Evolutionary conservation across 345 rosid genomes (phyloP).

Genomic region (Salix exigua): DNA sequence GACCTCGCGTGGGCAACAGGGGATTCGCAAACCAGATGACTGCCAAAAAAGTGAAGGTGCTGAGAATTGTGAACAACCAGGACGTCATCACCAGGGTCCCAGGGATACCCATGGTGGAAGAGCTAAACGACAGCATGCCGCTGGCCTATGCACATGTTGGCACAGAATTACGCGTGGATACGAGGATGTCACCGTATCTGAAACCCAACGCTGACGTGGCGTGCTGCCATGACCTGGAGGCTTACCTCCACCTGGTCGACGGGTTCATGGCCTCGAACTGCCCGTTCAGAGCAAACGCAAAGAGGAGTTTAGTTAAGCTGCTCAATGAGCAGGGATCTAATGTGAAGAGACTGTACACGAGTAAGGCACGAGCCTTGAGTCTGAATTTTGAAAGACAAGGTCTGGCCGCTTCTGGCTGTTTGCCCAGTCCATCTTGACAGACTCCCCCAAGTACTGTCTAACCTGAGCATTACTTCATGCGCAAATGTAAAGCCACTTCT

Average conservation of each 20-base stretch:
- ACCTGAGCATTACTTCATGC: background rate
- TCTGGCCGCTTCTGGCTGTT: slow-evolving; percentile 28
- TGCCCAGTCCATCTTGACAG: slow-evolving; percentile 56
- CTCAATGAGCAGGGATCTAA: slow-evolving; percentile 71
- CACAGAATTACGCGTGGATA: slow-evolving; percentile 20
- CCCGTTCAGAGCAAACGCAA: slow-evolving; percentile 86
- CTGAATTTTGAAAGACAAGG: slow-evolving; percentile 41
- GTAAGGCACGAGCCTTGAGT: slow-evolving; percentile 52
- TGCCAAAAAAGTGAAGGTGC: slow-evolving; percentile 19
- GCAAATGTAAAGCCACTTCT: background rate
- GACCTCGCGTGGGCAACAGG: slow-evolving; percentile 27
- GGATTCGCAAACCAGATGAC: slow-evolving; percentile 19
- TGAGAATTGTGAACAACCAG: slow-evolving; percentile 27
- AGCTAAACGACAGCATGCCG: slow-evolving; percentile 10
- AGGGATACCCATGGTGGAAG: slow-evolving; percentile 22
- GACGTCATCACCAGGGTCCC: slow-evolving; percentile 29
- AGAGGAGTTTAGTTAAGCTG: slow-evolving; percentile 75
- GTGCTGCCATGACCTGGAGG: slow-evolving; percentile 36
- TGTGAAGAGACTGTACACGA: slow-evolving; percentile 72
- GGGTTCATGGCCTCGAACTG: slow-evolving; percentile 70
- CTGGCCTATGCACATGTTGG: slow-evolving; percentile 30
- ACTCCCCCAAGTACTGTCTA: background rate
- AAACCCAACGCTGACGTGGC: slow-evolving; percentile 36
- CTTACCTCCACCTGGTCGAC: slow-evolving; percentile 50
- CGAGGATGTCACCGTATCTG: slow-evolving; percentile 26